These are phyloP conservation scores for Herpotrichia juniperi DNA, from an alignment of 2,329 filamentous ascomycete species.

Conservation along the genomic window DNA sequence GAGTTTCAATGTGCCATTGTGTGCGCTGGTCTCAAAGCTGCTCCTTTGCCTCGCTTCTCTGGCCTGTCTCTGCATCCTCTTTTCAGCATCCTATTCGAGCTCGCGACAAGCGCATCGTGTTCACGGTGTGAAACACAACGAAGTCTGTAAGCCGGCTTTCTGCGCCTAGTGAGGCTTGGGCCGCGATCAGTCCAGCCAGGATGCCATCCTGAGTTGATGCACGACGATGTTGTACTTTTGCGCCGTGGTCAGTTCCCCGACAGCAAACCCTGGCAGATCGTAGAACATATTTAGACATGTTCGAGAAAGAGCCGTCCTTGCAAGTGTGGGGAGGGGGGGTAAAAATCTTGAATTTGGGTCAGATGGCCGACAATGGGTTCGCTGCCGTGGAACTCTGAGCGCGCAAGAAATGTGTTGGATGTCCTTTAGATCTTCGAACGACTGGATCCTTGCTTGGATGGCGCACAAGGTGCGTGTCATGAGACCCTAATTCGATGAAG, in stretches of 20 bases:
- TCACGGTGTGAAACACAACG: conserved; percentile 8
- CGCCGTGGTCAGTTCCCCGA: conserved; percentile 20
- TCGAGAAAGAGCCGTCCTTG: conserved; percentile 5
- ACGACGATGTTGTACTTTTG: conserved; percentile 23
- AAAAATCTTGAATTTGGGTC: conserved; percentile 7
- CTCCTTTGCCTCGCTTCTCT: conserved; percentile 5
- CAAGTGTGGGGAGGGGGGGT: not conserved
- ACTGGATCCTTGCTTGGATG: conserved; percentile 3
- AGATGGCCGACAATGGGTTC: conserved; percentile 14
- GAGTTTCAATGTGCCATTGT: not conserved
- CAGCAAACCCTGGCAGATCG: conserved; percentile 14
- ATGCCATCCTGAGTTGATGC: conserved; percentile 17
- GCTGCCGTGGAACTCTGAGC: conserved; percentile 16
- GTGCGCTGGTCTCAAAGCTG: not conserved
- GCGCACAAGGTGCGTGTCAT: conserved; percentile 20
- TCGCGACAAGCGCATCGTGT: conserved; percentile 33
- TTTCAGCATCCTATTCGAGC: conserved; percentile 1
- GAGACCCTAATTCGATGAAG: conserved; percentile 11
- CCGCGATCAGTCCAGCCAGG: conserved; percentile 11
- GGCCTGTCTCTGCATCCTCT: conserved; percentile 2
- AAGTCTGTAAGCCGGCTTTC: conserved; percentile 6
- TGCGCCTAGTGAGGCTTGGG: conserved; percentile 10
- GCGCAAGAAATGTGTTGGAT: conserved; percentile 8
- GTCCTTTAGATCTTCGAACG: conserved; percentile 4
- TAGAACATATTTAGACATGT: conserved; percentile 10